phyloP scores from a whole-genome alignment of 345 rosid genomes.

The Lagerstroemia speciosa region DNA sequence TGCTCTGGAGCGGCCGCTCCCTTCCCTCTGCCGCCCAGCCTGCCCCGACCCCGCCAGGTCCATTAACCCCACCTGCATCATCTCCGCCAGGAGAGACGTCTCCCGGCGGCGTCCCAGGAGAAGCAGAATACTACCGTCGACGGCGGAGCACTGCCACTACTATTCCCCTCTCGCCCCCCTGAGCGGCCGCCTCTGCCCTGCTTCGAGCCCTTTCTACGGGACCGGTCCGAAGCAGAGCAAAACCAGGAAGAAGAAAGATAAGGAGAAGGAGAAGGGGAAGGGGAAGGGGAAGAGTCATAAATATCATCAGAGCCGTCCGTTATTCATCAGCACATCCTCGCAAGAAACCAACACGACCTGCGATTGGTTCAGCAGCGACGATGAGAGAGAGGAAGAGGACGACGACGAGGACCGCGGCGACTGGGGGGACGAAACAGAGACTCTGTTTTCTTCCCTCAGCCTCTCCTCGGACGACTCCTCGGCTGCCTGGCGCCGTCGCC shows the following conservation, averaged over 20 bases:
- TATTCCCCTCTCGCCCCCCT: constrained; percentile 7
- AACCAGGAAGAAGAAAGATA: constrained; percentile 21
- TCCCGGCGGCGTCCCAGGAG: background rate
- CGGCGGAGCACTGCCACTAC: background rate
- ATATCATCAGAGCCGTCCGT: constrained; percentile 12
- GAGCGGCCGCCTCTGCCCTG: constrained; percentile 25
- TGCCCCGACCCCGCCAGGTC: constrained; percentile 9
- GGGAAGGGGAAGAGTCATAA: constrained; percentile 19
- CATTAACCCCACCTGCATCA: constrained; percentile 22
- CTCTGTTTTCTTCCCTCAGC: constrained; percentile 62
- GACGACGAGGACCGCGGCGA: background rate
- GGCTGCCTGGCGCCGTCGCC: constrained; percentile 12
- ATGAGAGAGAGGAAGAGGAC: constrained; percentile 40
- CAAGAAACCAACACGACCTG: constrained; percentile 24
- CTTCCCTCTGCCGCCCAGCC: constrained; percentile 23
- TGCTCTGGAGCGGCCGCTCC: constrained; percentile 15
- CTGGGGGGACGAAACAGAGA: constrained; percentile 20
- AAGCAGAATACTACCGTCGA: background rate
- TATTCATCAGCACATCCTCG: constrained; percentile 41
- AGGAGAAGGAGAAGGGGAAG: constrained; percentile 3
- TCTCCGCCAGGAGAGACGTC: constrained; percentile 10
- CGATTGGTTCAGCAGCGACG: constrained; percentile 66
- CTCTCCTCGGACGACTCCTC: constrained; percentile 62
- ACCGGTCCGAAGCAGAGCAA: constrained; percentile 25
- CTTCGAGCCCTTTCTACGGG: constrained; percentile 22